Percentiles rank a stretch among this genome's conserved stretches.
Evolutionary conservation across 208 protist species (phyloP).

Genomic region (Leishmania mexicana): DNA sequence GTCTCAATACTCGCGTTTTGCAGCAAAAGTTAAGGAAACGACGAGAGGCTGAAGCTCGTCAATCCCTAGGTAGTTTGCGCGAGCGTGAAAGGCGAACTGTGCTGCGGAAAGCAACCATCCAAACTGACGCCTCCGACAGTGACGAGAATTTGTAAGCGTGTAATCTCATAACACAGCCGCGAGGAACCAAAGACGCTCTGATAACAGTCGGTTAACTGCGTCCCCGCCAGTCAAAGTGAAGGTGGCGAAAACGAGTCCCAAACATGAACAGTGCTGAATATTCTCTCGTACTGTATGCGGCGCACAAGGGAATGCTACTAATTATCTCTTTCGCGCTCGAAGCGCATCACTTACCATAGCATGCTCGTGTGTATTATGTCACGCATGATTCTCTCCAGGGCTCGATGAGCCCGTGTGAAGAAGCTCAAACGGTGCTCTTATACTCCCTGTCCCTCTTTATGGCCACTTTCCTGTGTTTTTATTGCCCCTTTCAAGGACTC

Average conservation of each 20-base stretch:
- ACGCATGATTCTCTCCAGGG: background rate
- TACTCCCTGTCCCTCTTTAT: background rate
- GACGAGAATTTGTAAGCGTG: conserved; percentile 24
- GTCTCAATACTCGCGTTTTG: conserved; percentile 62
- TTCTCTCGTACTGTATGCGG: background rate
- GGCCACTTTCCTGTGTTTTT: background rate
- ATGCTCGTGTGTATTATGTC: background rate
- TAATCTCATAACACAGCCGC: background rate
- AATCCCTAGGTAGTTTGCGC: conserved; percentile 42
- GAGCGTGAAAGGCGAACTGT: conserved; percentile 66
- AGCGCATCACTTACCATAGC: background rate
- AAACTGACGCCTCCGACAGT: conserved; percentile 17
- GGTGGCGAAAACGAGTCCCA: background rate
- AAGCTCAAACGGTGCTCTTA: background rate
- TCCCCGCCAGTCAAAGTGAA: background rate
- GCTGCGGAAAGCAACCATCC: conserved; percentile 30
- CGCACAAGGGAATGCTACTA: background rate
- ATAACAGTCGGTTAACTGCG: background rate
- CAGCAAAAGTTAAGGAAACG: conserved; percentile 30
- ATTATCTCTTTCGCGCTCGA: background rate
- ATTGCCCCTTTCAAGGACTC: background rate
- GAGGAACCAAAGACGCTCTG: background rate
- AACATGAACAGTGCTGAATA: background rate
- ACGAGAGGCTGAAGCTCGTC: conserved; percentile 32
- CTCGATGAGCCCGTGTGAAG: background rate